Evolutionary conservation across 169 alveolate species (phyloP).

Genomic region (Amoebophrya sp.): DNA sequence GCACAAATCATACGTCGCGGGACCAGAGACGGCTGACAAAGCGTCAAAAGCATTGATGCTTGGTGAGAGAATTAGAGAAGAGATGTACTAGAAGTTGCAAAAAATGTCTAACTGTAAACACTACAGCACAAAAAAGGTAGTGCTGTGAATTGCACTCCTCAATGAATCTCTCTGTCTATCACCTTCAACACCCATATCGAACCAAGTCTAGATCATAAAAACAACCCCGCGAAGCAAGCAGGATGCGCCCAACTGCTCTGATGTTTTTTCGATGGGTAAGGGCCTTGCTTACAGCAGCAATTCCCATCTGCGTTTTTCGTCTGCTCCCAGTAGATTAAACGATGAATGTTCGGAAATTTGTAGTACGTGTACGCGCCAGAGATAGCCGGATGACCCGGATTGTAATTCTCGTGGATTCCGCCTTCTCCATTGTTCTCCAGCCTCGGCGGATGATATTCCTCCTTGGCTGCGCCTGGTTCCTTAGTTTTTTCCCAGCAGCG

Average conservation of each 20-base stretch:
- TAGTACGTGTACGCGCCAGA: slow-evolving; percentile 16
- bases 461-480: too few relatives aligned
- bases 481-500: slow-evolving; percentile 21
- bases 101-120: too few relatives aligned
- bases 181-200: not conserved
- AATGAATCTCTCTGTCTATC: not conserved
- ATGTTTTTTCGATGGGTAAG: not conserved
- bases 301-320: not conserved
- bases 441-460: too few relatives aligned
- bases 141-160: not conserved
- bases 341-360: not conserved
- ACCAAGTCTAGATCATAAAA: not conserved
- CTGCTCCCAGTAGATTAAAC: not conserved
- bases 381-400: not conserved
- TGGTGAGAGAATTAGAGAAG: too few relatives aligned
- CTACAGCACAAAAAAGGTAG: too few relatives aligned
- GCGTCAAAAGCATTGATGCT: too few relatives aligned
- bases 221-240: not conserved
- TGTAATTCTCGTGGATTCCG: not conserved
- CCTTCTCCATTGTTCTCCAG: not conserved
- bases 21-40: not conserved
- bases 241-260: not conserved
- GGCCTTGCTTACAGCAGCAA: slow-evolving; percentile 12
- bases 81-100: too few relatives aligned
- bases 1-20: not conserved